These are phyloP conservation scores for Stagonosporopsis vannaccii DNA, from an alignment of 2,329 filamentous ascomycete species.

Conservation along the genomic window DNA sequence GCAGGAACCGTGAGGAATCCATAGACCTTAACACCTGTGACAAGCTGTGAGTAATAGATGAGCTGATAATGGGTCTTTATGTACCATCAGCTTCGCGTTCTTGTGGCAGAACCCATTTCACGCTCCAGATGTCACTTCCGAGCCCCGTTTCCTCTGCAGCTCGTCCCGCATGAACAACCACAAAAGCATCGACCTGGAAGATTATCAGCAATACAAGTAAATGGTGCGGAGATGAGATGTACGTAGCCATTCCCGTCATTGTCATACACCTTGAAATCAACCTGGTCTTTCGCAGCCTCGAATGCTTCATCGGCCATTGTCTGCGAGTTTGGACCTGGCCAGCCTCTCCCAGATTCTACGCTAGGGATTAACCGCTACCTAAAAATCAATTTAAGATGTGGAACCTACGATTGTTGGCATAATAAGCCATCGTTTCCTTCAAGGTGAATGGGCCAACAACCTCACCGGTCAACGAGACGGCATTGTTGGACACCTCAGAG, in stretches of 20 bases:
- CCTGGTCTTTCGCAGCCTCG: slow-evolving; percentile 10
- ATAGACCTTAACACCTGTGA: slow-evolving; percentile 27
- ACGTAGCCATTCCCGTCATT: slow-evolving; percentile 34
- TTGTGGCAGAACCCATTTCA: slow-evolving; percentile 33
- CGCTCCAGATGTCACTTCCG: slow-evolving; percentile 30
- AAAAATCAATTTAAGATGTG: neutral
- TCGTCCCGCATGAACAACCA: slow-evolving; percentile 33
- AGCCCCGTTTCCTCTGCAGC: slow-evolving; percentile 27
- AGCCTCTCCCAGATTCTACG: slow-evolving; percentile 18
- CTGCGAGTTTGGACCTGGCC: slow-evolving; percentile 26
- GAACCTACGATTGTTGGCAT: slow-evolving; percentile 28
- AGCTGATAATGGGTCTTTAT: neutral
- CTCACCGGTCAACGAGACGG: slow-evolving; percentile 29
- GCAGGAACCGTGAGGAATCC: slow-evolving; percentile 34
- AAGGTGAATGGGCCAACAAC: slow-evolving; percentile 33
- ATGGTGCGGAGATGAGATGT: neutral
- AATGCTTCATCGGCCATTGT: slow-evolving; percentile 33
- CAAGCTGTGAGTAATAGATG: neutral
- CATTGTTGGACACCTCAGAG: slow-evolving; percentile 27
- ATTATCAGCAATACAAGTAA: too few species aligned
- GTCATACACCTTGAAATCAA: slow-evolving; percentile 29
- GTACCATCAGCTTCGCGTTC: slow-evolving; percentile 22
- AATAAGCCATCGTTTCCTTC: slow-evolving; percentile 26
- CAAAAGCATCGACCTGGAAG: slow-evolving; percentile 34
- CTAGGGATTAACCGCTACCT: neutral